Evolutionary conservation across 306 rosid genomes (phyloP), one percentile per base, ranked within the genome.

Genomic region (Carpinus fangiana): DNA sequence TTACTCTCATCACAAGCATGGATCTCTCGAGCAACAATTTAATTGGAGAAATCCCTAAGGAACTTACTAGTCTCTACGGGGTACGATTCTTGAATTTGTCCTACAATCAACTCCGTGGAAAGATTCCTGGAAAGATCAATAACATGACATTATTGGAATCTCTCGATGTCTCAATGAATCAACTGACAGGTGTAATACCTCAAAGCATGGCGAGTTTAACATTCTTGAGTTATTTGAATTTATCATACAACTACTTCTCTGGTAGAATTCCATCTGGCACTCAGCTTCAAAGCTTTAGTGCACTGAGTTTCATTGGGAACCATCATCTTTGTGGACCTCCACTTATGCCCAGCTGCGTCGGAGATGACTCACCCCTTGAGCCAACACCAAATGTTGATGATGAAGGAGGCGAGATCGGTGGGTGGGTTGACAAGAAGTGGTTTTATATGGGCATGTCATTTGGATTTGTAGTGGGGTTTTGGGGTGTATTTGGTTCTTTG

Each of bases 281-380:
- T 7, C 80, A 84, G 64, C 78, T 84, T 66, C 82, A 81, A 57
- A 81, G 82, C 73, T 84, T 84, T 70, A 82, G 70, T 71, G 72
- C 73, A 12, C 52, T 36, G 53, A 84, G 78, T 74, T 81, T 76
- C 51, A 28, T 34, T 1, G 83, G 80, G 12, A 84, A 81, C 28
- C 51, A 46, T 43, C 41, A 69, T 8, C 82, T 84, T 12, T 77
- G 87, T 77, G 82, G 82, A 45, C 79, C 79, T 66, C 87, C 84
- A 26, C 0, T 76, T 12, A 76, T 34, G 0, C 73, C 10, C 7
- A 84, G 76, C 5, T 84, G 79, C 56, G 56, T 73, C 10, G 55
- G 34, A 5, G 41, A 6, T 4, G 23, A 26, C 43, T 0, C 43
- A 4, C 7, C 51, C 6, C 20, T 5, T 13, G 31, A 41, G 68